A percentile compares a stretch with the other conserved stretches of the same genome.
These are phyloP conservation scores for Alloascoidea hylecoeti DNA, from an alignment of 805 yeast species.

Conservation along the genomic window DNA sequence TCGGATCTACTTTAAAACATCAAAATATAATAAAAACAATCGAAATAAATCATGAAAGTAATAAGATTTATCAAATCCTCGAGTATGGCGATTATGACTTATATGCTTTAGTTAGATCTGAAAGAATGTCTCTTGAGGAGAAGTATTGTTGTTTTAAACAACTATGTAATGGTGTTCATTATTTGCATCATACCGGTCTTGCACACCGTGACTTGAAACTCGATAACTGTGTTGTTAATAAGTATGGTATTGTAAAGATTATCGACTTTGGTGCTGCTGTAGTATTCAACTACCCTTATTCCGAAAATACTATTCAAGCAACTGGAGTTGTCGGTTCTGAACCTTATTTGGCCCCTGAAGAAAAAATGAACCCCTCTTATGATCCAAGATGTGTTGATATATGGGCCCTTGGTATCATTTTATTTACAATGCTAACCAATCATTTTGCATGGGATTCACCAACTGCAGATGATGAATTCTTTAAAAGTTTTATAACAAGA, in stretches of 20 bases:
- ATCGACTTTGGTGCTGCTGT: conserved; percentile 93
- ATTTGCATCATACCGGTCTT: conserved; percentile 72
- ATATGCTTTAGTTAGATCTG: conserved; percentile 90
- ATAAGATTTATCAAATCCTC: conserved; percentile 81
- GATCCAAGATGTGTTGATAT: conserved; percentile 90
- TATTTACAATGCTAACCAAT: conserved; percentile 83
- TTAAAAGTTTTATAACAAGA: conserved; percentile 63
- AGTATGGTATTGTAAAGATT: conserved; percentile 73
- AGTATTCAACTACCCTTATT: conserved; percentile 79
- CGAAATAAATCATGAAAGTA: conserved; percentile 82
- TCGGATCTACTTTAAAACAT: conserved; percentile 81
- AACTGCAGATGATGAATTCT: conserved; percentile 55
- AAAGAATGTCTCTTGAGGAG: conserved; percentile 70
- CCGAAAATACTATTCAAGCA: conserved; percentile 56
- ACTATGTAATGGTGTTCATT: conserved; percentile 65
- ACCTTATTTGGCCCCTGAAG: conserved; percentile 89
- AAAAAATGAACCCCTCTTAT: conserved; percentile 65
- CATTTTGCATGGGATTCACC: conserved; percentile 93
- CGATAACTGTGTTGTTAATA: conserved; percentile 82
- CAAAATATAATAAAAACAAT: conserved; percentile 85
- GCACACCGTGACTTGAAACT: conserved; percentile 87
- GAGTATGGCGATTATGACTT: conserved; percentile 89
- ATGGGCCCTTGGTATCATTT: conserved; percentile 86
- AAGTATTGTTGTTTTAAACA: conserved; percentile 85
- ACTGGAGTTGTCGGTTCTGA: conserved; percentile 82